These are phyloP conservation scores for Mucor circinelloides DNA, from an alignment of 371 early-diverging fungal genomes.

Conservation along the genomic window DNA sequence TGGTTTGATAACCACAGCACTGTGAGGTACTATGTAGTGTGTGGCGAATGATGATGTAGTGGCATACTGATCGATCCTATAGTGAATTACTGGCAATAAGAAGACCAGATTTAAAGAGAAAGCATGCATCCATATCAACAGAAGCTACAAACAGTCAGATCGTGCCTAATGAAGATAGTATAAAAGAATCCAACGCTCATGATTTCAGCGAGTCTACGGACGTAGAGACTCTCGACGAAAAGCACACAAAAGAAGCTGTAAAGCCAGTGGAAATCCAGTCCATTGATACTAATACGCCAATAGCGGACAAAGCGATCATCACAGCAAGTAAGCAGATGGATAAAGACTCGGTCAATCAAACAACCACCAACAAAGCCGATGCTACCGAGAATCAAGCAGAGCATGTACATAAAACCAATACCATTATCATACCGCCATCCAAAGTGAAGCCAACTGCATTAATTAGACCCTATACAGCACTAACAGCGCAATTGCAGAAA, in stretches of 20 bases:
- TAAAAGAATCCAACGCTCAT: not conserved
- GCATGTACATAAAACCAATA: not conserved
- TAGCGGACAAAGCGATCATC: not conserved
- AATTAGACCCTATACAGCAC: not conserved
- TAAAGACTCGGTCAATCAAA: not conserved
- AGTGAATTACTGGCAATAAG: conserved; percentile 5
- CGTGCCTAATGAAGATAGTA: not conserved
- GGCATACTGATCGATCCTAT: not conserved
- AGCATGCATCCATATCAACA: not conserved
- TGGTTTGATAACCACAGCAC: conserved; percentile 21
- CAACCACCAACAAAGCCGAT: not conserved
- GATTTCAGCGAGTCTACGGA: not conserved
- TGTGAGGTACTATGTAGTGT: conserved; percentile 1
- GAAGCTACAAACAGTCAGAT: not conserved
- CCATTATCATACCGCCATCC: not conserved
- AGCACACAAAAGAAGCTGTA: not conserved
- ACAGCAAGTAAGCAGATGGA: not conserved
- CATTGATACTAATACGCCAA: not conserved
- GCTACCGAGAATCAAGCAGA: not conserved
- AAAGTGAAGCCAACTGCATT: not conserved
- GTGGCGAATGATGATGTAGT: not conserved
- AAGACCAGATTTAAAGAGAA: not conserved
- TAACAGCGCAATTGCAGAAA: not conserved
- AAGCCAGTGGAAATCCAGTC: not conserved
- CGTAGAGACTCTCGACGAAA: too few relatives aligned